These are phyloP conservation scores for Triglochin maritima DNA, from an alignment of 106 monocot genomes.

Conservation along the genomic window DNA sequence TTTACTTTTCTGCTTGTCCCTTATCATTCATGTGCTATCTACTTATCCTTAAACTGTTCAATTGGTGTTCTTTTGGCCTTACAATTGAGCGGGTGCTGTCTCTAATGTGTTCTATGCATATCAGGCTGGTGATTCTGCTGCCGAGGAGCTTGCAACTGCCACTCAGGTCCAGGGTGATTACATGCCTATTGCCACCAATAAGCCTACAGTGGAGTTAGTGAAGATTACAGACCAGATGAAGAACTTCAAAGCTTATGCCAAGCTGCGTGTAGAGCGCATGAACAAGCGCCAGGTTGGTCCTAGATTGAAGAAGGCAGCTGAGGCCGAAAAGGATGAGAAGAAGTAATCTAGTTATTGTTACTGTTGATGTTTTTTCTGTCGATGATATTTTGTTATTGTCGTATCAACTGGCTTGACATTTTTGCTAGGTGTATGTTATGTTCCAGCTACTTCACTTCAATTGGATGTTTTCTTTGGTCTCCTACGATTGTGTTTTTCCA, in stretches of 20 bases:
- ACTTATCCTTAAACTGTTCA: background rate
- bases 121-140: slow-evolving; percentile 34
- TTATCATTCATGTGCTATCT: background rate
- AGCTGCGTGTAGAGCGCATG: slow-evolving; percentile 48
- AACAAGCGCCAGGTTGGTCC: slow-evolving; percentile 48
- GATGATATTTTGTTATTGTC: too few species aligned
- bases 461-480: too few species aligned
- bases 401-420: too few species aligned
- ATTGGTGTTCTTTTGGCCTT: background rate
- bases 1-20: background rate
- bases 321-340: slow-evolving; percentile 69
- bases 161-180: slow-evolving; percentile 27
- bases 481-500: too few species aligned
- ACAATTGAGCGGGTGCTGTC: background rate
- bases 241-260: slow-evolving; percentile 43
- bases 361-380: too few species aligned
- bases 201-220: slow-evolving; percentile 23
- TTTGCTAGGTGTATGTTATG: too few species aligned
- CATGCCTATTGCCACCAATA: slow-evolving; percentile 20
- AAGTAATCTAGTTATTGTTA: slow-evolving; percentile 33
- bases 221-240: slow-evolving; percentile 64
- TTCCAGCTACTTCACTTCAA: too few species aligned
- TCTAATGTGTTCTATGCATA: background rate
- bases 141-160: slow-evolving; percentile 24
- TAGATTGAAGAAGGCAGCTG: slow-evolving; percentile 61